phyloP scores from a whole-genome alignment of 306 rosid genomes.

The Acacia melanoxylon region DNA sequence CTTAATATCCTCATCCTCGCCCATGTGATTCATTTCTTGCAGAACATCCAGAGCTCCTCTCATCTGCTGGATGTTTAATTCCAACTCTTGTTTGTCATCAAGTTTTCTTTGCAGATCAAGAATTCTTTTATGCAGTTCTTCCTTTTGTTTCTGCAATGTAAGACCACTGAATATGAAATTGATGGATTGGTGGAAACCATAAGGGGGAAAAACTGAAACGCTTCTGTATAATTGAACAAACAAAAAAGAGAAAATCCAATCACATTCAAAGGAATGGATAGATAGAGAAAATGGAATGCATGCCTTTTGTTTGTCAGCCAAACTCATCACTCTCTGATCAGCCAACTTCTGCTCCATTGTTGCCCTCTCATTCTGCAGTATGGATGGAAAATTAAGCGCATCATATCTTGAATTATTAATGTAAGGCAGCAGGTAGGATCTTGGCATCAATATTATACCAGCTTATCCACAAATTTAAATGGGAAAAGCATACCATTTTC shows the following conservation, averaged over 20 bases:
- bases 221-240: not conserved
- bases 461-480: conserved; percentile 1
- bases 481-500: conserved; percentile 49
- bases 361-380: conserved; percentile 65
- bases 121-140: conserved; percentile 49
- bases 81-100: conserved; percentile 73
- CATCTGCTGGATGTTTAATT: conserved; percentile 59
- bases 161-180: conserved; percentile 8
- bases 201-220: not conserved
- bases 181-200: not conserved
- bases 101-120: conserved; percentile 64
- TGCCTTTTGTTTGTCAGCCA: conserved; percentile 72
- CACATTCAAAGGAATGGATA: not conserved
- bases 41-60: conserved; percentile 72
- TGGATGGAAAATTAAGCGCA: not conserved
- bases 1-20: conserved; percentile 53
- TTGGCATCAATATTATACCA: not conserved
- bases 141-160: conserved; percentile 64
- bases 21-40: conserved; percentile 70
- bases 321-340: conserved; percentile 54
- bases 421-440: not conserved
- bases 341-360: conserved; percentile 64
- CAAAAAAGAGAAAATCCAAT: not conserved
- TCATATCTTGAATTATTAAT: conserved; percentile 2
- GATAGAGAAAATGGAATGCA: not conserved